Base-by-base conservation (phyloP, 805 yeast genomes). In the Komagataella pseudopastoris region DNA sequence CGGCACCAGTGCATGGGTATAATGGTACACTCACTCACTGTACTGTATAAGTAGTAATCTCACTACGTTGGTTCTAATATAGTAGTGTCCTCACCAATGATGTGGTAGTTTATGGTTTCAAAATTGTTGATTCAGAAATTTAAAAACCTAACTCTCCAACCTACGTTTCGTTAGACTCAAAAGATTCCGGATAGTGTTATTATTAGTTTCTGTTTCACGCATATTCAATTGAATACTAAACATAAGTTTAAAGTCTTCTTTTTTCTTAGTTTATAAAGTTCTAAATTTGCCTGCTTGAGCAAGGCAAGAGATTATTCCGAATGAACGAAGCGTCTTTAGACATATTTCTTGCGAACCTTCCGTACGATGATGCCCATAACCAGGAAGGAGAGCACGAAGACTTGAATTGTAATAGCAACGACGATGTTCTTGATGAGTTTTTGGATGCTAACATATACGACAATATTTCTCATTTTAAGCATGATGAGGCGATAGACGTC, bases 341-440 rank as follows among this genome's bases (percentile, higher is more conserved):
- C 6, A 30, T 30, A 30, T 30, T 30, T 30, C 39, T 30, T 30
- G 39, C 39, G 14, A 30, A 30, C 14, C 39, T 30, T 4, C 39
- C 39, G 14, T 30, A 30, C 39, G 39, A 30, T 8, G 8, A 30
- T 30, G 14, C 39, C 39, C 14, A 4, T 30, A 30, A 14, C 39
- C 39, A 30, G 10, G 39, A 30, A 14, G 39, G 14, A 30, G 39
- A 30, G 2, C 39, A 30, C 6, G 39, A 30, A 30, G 8, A 30
- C 4, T 14, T 30, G 39, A 10, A 30, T 30, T 10, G 39, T 4
- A 30, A 30, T 30, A 10, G n/a, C 16, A 71, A 71, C 44, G 74
- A 70, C 20, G 83, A 80, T 54, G 69, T 80, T 43, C 59, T 80
- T 47, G 82, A 77, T 57, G 85, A 80, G 58, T 77, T 77, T 51